Conservation (phyloP, 1,284 basidiomycete species). For the Heliocybe sulcata region DNA sequence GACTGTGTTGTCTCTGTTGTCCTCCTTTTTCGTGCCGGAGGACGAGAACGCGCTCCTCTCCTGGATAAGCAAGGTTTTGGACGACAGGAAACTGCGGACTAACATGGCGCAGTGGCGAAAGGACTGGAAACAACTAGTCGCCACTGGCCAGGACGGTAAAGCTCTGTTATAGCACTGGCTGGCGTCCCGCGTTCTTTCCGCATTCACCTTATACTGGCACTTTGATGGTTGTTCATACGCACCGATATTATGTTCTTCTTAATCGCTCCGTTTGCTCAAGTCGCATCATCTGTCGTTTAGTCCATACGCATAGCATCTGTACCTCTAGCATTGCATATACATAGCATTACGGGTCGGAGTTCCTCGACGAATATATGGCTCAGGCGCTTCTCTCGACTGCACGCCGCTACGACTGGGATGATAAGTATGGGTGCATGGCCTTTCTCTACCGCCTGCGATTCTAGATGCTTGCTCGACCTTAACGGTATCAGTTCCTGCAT, state of each 20-base stretch:
- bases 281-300: neutral
- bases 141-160: slow-evolving; percentile 51
- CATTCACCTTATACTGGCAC: slow-evolving; percentile 1
- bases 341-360: neutral
- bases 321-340: neutral
- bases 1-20: slow-evolving; percentile 80
- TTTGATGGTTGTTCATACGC: neutral
- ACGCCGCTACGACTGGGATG: no score
- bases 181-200: slow-evolving; percentile 5
- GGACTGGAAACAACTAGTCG: slow-evolving; percentile 69
- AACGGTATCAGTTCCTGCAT: neutral
- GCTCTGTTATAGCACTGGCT: slow-evolving; percentile 47
- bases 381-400: neutral
- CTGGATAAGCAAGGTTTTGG: slow-evolving; percentile 76
- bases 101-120: slow-evolving; percentile 65
- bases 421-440: no score
- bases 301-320: neutral
- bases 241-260: slow-evolving; percentile 1
- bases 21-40: slow-evolving; percentile 88
- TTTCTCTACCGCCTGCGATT: no score
- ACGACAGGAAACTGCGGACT: slow-evolving; percentile 61
- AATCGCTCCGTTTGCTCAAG: neutral
- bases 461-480: no score
- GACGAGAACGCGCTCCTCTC: slow-evolving; percentile 74
- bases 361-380: neutral